phyloP scores from a whole-genome alignment of 495 filamentous ascomycete species.

The Cercophora samala region DNA sequence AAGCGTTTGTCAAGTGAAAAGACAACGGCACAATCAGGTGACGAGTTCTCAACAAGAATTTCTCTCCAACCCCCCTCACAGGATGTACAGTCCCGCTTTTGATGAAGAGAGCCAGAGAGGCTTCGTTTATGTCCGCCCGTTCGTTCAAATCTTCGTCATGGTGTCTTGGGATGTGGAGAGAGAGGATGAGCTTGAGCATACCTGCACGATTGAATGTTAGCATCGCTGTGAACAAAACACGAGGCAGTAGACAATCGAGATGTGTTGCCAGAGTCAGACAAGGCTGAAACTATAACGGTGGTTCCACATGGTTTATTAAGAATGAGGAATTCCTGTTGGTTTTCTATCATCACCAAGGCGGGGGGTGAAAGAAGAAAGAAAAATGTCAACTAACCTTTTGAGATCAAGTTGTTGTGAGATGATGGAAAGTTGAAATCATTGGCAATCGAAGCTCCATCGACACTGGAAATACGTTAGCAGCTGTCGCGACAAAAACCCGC shows the following conservation, averaged over 20 bases:
- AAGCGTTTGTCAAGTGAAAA: slow-evolving; percentile 14
- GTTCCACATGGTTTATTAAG: slow-evolving; percentile 87
- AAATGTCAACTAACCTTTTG: slow-evolving; percentile 58
- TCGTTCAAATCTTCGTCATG: slow-evolving; percentile 89
- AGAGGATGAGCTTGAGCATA: slow-evolving; percentile 50
- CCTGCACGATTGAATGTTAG: slow-evolving; percentile 49
- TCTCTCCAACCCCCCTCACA: slow-evolving; percentile 63
- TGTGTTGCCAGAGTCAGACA: slow-evolving; percentile 67
- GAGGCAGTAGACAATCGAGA: slow-evolving; percentile 28
- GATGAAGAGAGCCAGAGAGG: slow-evolving; percentile 57
- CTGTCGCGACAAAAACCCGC: slow-evolving; percentile 4
- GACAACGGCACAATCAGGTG: slow-evolving; percentile 67
- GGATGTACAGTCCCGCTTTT: slow-evolving; percentile 83
- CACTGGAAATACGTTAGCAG: slow-evolving; percentile 30
- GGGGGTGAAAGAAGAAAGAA: slow-evolving; percentile 24
- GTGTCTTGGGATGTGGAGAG: slow-evolving; percentile 44
- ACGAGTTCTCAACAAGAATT: slow-evolving; percentile 97
- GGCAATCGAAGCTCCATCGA: slow-evolving; percentile 9
- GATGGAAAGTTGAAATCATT: neutral
- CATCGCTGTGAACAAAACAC: slow-evolving; percentile 26
- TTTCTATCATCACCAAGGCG: slow-evolving; percentile 74
- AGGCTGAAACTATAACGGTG: slow-evolving; percentile 83
- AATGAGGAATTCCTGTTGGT: slow-evolving; percentile 93
- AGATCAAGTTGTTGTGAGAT: slow-evolving; percentile 2
- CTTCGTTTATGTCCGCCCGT: slow-evolving; percentile 96